Percentiles rank a stretch among this genome's conserved stretches.
Conservation (phyloP, 2,329 filamentous ascomycete species). For the Aspergillus pseudoviridinutans region DNA sequence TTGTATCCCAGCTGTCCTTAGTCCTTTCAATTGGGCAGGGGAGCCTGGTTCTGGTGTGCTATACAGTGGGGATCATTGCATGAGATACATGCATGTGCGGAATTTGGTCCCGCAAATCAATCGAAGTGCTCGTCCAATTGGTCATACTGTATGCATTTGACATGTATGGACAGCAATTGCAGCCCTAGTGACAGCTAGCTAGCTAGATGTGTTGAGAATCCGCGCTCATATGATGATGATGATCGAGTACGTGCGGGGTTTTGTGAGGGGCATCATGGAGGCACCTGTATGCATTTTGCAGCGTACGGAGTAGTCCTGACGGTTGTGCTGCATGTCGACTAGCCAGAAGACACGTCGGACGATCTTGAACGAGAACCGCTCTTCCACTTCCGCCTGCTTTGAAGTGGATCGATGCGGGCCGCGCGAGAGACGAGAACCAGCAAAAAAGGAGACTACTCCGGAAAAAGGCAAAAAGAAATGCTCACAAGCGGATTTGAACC, state of each 20-base stretch:
- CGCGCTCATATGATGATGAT: no score
- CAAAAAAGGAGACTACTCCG: background rate
- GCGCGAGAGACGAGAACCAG: no score
- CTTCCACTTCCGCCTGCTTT: no score
- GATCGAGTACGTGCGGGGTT: no score
- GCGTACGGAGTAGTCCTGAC: no score
- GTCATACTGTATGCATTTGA: background rate
- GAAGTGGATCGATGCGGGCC: no score
- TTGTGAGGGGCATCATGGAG: no score
- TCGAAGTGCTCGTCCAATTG: background rate
- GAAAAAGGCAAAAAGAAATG: background rate
- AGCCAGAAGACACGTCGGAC: no score
- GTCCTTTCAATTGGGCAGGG: background rate
- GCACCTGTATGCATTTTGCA: no score
- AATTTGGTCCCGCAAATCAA: background rate
- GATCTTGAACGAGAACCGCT: no score
- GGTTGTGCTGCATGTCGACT: no score
- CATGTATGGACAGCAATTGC: background rate
- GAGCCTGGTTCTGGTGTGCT: background rate
- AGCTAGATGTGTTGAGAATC: no score
- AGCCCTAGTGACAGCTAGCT: background rate
- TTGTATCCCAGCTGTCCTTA: background rate
- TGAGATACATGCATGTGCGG: background rate
- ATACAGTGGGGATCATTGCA: background rate
- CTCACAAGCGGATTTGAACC: slow-evolving; percentile 6